These are phyloP conservation scores for Annulohypoxylon truncatum DNA, from an alignment of 2,329 filamentous ascomycete species.

Conservation along the genomic window DNA sequence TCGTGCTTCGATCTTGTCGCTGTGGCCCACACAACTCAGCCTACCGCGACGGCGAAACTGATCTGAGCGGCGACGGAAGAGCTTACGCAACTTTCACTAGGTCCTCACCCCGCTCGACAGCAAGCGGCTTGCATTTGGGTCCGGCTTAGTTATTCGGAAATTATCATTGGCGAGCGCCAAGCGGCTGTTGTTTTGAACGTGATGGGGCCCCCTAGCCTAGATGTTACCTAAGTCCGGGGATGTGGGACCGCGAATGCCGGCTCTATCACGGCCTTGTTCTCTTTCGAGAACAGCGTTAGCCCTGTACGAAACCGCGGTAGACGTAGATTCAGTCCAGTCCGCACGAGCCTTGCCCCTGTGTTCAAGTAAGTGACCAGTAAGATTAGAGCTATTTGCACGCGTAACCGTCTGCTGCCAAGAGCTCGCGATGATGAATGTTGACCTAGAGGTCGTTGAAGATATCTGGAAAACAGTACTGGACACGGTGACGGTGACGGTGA, in stretches of 20 bases:
- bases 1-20: neutral
- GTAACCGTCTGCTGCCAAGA: conserved; percentile 36
- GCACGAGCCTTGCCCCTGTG: neutral
- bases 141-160: conserved; percentile 16
- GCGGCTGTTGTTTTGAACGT: conserved; percentile 10
- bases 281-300: conserved; percentile 5
- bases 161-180: conserved; percentile 14
- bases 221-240: conserved; percentile 11
- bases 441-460: conserved; percentile 19
- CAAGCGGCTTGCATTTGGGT: neutral
- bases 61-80: neutral
- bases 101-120: neutral
- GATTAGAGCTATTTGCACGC: conserved; percentile 17
- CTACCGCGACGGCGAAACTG: neutral
- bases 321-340: neutral
- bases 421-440: conserved; percentile 31
- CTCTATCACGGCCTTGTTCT: conserved; percentile 15
- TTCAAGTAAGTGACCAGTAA: conserved; percentile 5
- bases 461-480: neutral
- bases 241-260: conserved; percentile 15
- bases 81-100: conserved; percentile 15
- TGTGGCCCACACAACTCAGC: neutral
- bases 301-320: neutral
- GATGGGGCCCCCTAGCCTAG: neutral
- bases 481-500: conserved; percentile 1